Conservation (phyloP, 2,329 filamentous ascomycete genomes). For the Epichloe gansuensis region DNA sequence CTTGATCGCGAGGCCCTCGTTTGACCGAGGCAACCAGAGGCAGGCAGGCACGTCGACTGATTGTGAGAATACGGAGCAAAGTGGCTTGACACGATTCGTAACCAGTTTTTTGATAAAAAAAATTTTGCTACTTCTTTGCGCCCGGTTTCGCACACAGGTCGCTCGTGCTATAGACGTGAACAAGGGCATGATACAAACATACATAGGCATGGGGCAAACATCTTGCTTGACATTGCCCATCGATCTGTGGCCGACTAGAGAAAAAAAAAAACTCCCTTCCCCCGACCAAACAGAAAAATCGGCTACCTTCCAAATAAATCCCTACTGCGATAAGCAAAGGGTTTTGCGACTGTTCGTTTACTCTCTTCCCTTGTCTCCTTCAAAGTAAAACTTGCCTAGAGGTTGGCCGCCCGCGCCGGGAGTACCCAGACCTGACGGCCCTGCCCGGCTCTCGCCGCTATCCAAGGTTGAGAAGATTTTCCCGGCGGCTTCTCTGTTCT, state of each 20-base stretch:
- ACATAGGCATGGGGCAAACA: no score
- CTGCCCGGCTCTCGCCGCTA: conserved; percentile 30
- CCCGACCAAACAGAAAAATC: neutral
- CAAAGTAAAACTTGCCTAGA: conserved; percentile 48
- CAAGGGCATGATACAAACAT: neutral
- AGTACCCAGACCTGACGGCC: conserved; percentile 27
- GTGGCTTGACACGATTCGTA: no score
- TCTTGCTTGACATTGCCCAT: neutral
- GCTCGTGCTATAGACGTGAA: neutral
- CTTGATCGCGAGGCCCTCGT: no score
- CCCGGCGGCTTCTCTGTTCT: conserved; percentile 44
- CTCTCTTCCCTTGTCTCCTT: conserved; percentile 27
- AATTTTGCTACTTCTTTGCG: no score
- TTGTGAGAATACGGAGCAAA: no score
- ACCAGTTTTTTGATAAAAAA: no score
- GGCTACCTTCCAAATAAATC: neutral
- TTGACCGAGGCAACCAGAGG: no score
- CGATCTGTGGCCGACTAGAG: neutral
- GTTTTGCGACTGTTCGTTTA: neutral
- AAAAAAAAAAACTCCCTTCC: neutral
- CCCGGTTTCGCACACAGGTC: conserved; percentile 2
- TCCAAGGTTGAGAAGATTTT: conserved; percentile 48
- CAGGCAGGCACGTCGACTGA: no score
- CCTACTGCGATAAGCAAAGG: neutral
- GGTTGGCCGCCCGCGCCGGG: conserved; percentile 31